Conservation (phyloP, 164 flowering plant genomes). For the Tetracentron sinense region DNA sequence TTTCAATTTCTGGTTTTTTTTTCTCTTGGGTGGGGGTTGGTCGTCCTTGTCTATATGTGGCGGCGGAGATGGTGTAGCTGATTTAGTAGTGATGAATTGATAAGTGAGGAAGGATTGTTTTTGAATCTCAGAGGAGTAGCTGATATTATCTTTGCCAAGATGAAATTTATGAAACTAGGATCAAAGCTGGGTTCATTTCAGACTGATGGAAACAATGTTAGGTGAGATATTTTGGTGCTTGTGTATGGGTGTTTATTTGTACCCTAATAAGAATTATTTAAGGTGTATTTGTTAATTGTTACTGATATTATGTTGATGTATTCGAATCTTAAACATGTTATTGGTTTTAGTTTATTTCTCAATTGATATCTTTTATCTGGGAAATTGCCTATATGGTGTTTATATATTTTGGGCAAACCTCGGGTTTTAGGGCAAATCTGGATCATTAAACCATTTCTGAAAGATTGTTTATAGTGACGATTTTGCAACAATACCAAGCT, state of each 20-base stretch:
- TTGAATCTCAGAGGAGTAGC: not conserved
- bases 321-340: no score
- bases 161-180: constrained; percentile 72
- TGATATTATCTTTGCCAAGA: constrained; percentile 19
- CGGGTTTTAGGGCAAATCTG: not conserved
- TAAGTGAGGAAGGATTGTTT: not conserved
- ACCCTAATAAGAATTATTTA: no score
- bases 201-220: constrained; percentile 28
- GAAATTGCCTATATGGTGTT: no score
- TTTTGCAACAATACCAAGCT: not conserved
- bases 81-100: not conserved
- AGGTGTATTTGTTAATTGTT: not conserved
- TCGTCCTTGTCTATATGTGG: not conserved
- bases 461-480: not conserved
- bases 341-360: not conserved
- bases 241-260: no score
- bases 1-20: not conserved
- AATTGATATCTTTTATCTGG: not conserved
- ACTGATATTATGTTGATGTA: not conserved
- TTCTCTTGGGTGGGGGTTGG: not conserved
- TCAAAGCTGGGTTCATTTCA: constrained; percentile 37
- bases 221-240: constrained; percentile 20
- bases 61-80: not conserved
- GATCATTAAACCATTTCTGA: not conserved
- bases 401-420: not conserved